A percentile compares a stretch with the other conserved stretches of the same genome.
phyloP scores from a whole-genome alignment of 23 red algal species.

The Gracilaria caudata region DNA sequence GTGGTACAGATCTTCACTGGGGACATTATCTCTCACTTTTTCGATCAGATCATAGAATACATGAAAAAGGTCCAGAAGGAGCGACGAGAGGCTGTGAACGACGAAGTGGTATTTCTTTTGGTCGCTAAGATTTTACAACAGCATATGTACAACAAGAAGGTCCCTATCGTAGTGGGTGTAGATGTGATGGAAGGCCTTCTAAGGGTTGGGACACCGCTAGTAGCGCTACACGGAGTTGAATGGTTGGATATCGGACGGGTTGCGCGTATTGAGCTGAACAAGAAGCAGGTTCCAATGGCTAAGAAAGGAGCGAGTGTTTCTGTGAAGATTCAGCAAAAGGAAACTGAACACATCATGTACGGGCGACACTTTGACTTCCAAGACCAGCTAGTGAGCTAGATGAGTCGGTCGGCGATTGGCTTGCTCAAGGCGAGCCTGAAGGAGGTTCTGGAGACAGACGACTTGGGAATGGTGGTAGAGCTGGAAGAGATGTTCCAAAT shows the following conservation, averaged over 20 bases:
- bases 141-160: slow-evolving; percentile 97
- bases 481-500: slow-evolving; percentile 93
- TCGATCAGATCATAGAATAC: slow-evolving; percentile 93
- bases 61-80: slow-evolving; percentile 86
- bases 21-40: slow-evolving; percentile 99
- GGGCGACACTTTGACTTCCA: slow-evolving; percentile 91
- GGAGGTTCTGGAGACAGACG: slow-evolving; percentile 87
- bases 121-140: slow-evolving; percentile 84
- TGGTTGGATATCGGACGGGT: slow-evolving; percentile 95
- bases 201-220: slow-evolving; percentile 78
- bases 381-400: slow-evolving; percentile 81
- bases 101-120: slow-evolving; percentile 87
- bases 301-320: slow-evolving; percentile 86
- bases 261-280: slow-evolving; percentile 83
- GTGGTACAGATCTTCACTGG: slow-evolving; percentile 96
- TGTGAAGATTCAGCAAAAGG: slow-evolving; percentile 86
- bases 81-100: slow-evolving; percentile 70
- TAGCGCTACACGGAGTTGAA: slow-evolving; percentile 48
- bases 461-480: slow-evolving; percentile 92
- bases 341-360: slow-evolving; percentile 89
- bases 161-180: slow-evolving; percentile 94
- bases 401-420: slow-evolving; percentile 92
- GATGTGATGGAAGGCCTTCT: slow-evolving; percentile 90
- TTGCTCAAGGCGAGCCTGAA: slow-evolving; percentile 86
- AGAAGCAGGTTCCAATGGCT: slow-evolving; percentile 86